A percentile compares a stretch with the other conserved stretches of the same genome.
These are phyloP conservation scores for Miscanthus sacchariflorus DNA, from an alignment of 202 grass and related monocot genomes.

Conservation along the genomic window DNA sequence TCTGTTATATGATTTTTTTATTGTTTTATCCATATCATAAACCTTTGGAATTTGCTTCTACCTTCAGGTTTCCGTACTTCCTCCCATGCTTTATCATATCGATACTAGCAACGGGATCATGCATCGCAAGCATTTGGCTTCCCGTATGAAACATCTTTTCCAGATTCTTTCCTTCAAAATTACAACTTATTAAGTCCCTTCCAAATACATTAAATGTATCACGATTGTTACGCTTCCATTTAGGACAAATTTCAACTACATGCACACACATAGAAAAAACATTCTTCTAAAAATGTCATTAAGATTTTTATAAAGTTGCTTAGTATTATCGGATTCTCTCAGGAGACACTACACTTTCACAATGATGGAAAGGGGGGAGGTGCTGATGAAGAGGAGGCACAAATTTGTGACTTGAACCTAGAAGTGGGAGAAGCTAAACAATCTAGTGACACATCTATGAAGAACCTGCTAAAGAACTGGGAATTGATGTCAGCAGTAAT, in stretches of 20 bases:
- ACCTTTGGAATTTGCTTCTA: conserved; percentile 18
- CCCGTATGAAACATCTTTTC: conserved; percentile 41
- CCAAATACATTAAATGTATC: background rate
- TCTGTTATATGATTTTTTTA: background rate
- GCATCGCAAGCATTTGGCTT: conserved; percentile 74
- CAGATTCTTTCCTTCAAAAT: conserved; percentile 23
- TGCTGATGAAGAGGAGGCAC: conserved; percentile 32
- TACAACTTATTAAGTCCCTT: background rate
- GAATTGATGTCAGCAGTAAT: conserved; percentile 61
- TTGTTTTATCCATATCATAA: background rate
- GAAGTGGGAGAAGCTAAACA: conserved; percentile 38
- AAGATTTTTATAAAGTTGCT: too few species aligned
- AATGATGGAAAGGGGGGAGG: conserved; percentile 48
- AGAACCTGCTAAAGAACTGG: conserved; percentile 62
- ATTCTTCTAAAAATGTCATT: too few species aligned
- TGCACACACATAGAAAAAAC: too few species aligned
- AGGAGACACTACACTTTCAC: too few species aligned
- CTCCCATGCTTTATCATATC: conserved; percentile 69
- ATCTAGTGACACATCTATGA: conserved; percentile 26
- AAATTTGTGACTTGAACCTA: conserved; percentile 31
- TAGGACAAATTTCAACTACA: too few species aligned
- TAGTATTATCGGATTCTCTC: too few species aligned
- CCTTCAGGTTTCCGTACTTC: conserved; percentile 73
- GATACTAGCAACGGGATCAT: conserved; percentile 55
- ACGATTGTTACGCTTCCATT: background rate